Percentiles rank a stretch among this genome's conserved stretches.
Conservation (phyloP, 148 eudicot genomes). For the Nyssa sinensis region DNA sequence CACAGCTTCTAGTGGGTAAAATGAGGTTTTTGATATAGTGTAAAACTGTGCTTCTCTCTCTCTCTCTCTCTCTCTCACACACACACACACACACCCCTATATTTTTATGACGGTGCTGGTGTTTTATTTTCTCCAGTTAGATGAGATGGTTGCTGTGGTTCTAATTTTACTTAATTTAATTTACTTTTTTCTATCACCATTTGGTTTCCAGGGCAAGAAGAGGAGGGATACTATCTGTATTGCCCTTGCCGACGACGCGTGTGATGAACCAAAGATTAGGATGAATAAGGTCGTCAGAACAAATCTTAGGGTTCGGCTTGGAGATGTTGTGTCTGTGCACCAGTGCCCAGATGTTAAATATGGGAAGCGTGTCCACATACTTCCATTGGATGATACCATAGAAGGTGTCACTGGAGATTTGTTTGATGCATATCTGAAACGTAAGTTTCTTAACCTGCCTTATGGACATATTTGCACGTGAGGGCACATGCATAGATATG, state of each 20-base stretch:
- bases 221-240: conserved; percentile 84
- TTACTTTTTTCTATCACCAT: neutral
- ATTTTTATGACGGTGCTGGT: neutral
- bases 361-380: conserved; percentile 87
- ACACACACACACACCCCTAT: too few species aligned
- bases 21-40: too few species aligned
- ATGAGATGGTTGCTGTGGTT: too few species aligned
- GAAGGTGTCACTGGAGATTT: conserved; percentile 87
- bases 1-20: too few species aligned
- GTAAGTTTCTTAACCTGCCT: conserved; percentile 47
- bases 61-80: too few species aligned
- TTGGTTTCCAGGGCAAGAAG: conserved; percentile 90
- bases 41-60: too few species aligned
- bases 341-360: conserved; percentile 87
- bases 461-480: too few species aligned
- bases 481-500: too few species aligned
- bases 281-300: conserved; percentile 83
- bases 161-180: too few species aligned
- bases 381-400: conserved; percentile 80
- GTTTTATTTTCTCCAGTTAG: neutral
- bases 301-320: conserved; percentile 82
- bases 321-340: conserved; percentile 83
- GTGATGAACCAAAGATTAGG: conserved; percentile 78
- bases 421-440: conserved; percentile 80
- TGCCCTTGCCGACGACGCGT: conserved; percentile 88